phyloP scores from a whole-genome alignment of 2,329 filamentous ascomycete genomes.

The Penicillium sp. region DNA sequence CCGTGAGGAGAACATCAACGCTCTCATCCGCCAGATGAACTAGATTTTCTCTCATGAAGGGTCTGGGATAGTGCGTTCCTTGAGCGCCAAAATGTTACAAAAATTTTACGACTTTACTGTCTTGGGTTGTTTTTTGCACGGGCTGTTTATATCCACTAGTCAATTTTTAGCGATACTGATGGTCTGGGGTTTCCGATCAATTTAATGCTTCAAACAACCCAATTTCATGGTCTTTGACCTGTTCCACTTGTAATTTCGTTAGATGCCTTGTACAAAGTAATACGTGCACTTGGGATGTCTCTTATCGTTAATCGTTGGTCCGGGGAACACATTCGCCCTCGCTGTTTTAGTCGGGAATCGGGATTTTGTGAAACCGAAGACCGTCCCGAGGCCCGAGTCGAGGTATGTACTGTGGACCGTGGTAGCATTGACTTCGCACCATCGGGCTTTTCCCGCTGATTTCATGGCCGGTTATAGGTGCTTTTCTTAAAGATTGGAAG shows the following conservation, averaged over 20 bases:
- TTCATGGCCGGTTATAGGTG: neutral
- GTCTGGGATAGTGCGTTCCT: slow-evolving; percentile 1
- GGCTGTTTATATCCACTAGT: slow-evolving; percentile 31
- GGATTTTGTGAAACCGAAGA: neutral
- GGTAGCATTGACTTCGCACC: too few relatives aligned
- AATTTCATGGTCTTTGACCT: slow-evolving; percentile 18
- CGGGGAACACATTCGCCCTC: too few relatives aligned
- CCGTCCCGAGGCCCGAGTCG: slow-evolving; percentile 1
- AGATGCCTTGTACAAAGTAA: neutral
- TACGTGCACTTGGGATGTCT: too few relatives aligned
- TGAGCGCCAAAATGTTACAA: slow-evolving; percentile 19
- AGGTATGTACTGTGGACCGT: too few relatives aligned
- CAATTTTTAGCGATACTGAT: slow-evolving; percentile 33
- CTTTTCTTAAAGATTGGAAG: neutral
- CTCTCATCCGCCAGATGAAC: slow-evolving; percentile 97
- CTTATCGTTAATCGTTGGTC: too few relatives aligned
- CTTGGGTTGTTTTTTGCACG: slow-evolving; percentile 35
- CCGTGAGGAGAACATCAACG: slow-evolving; percentile 97
- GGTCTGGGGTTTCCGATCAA: slow-evolving; percentile 35
- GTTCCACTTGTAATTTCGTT: neutral
- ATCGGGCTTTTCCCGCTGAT: too few relatives aligned
- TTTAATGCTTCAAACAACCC: slow-evolving; percentile 38
- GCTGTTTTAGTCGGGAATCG: neutral
- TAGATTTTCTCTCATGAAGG: slow-evolving; percentile 48
- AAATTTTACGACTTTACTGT: slow-evolving; percentile 24